Conservation (phyloP, 2,329 filamentous ascomycete species). For the Madurella fahalii region DNA sequence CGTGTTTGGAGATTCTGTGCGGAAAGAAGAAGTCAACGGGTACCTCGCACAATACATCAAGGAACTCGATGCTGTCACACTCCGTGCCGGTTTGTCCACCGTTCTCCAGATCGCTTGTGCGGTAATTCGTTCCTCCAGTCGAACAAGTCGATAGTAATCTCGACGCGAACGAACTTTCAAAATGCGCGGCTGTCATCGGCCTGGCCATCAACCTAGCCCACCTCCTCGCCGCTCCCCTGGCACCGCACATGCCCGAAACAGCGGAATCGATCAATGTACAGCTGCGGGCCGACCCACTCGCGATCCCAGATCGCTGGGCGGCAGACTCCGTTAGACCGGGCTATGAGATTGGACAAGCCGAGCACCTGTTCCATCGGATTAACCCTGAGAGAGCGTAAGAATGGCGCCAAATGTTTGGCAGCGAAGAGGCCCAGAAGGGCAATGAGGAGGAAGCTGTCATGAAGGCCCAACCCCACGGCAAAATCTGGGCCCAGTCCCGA, state of each 20-base stretch:
- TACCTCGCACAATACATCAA: constrained; percentile 61
- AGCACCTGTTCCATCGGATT: constrained; percentile 64
- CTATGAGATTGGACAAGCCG: constrained; percentile 64
- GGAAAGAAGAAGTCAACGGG: constrained; percentile 61
- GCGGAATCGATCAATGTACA: constrained; percentile 69
- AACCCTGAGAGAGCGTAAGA: constrained; percentile 53
- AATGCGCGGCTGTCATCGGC: constrained; percentile 56
- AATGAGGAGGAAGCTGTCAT: constrained; percentile 9
- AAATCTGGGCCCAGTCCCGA: too few relatives aligned
- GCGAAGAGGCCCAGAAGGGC: constrained; percentile 11
- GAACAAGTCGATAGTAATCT: constrained; percentile 36
- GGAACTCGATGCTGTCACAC: constrained; percentile 65
- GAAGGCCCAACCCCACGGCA: too few relatives aligned
- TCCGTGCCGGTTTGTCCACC: constrained; percentile 60
- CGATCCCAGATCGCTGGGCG: constrained; percentile 59
- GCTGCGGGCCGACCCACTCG: constrained; percentile 54
- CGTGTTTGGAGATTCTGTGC: constrained; percentile 70
- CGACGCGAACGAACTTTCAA: constrained; percentile 47
- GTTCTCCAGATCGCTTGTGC: constrained; percentile 59
- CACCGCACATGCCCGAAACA: constrained; percentile 77
- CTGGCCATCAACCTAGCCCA: constrained; percentile 76
- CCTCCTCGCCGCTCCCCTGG: constrained; percentile 69
- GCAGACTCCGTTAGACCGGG: constrained; percentile 49
- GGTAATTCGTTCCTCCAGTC: constrained; percentile 51
- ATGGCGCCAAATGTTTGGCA: constrained; percentile 9